phyloP scores from a whole-genome alignment of 352 stramenopile species.

The Globisporangium parvum region DNA sequence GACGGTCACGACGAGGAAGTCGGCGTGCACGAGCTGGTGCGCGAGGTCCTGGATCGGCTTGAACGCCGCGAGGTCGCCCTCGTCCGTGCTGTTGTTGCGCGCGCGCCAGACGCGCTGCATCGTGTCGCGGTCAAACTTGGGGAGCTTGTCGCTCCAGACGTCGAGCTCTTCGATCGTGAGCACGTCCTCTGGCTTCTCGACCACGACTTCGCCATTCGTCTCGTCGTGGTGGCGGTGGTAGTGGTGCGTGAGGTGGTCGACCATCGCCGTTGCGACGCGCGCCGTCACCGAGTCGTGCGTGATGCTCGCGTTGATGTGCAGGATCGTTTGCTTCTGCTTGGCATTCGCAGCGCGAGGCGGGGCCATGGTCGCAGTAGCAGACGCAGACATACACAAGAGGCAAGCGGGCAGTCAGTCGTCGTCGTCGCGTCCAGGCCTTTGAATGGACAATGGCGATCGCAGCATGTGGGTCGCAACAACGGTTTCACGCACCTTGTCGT shows the following conservation, averaged over 20 bases:
- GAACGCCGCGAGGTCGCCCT: slow-evolving; percentile 48
- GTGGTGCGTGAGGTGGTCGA: slow-evolving; percentile 68
- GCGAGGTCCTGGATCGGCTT: slow-evolving; percentile 57
- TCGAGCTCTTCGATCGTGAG: slow-evolving; percentile 68
- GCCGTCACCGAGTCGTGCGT: slow-evolving; percentile 65
- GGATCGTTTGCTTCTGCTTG: slow-evolving; percentile 56
- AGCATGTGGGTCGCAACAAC: too few species aligned
- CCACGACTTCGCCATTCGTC: slow-evolving; percentile 11
- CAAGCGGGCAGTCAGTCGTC: too few species aligned
- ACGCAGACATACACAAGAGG: too few species aligned
- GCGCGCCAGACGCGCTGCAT: slow-evolving; percentile 68
- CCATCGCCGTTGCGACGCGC: slow-evolving; percentile 55
- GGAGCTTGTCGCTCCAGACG: slow-evolving; percentile 51
- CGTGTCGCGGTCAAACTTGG: slow-evolving; percentile 65
- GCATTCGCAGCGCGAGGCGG: too few species aligned
- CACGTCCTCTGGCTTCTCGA: slow-evolving; percentile 33
- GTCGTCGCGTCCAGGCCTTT: too few species aligned
- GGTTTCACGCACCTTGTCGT: too few species aligned
- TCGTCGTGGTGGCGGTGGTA: slow-evolving; percentile 50
- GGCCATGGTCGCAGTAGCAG: too few species aligned
- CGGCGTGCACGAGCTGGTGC: slow-evolving; percentile 55
- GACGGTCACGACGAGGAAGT: slow-evolving; percentile 71
- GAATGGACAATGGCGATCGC: too few species aligned
- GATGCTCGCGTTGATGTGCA: slow-evolving; percentile 78
- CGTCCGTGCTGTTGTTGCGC: slow-evolving; percentile 53